Percentiles rank a stretch among this genome's conserved stretches.
Evolutionary conservation across 352 stramenopile genomes (phyloP).

Genomic region (Phytophthora pistaciae): DNA sequence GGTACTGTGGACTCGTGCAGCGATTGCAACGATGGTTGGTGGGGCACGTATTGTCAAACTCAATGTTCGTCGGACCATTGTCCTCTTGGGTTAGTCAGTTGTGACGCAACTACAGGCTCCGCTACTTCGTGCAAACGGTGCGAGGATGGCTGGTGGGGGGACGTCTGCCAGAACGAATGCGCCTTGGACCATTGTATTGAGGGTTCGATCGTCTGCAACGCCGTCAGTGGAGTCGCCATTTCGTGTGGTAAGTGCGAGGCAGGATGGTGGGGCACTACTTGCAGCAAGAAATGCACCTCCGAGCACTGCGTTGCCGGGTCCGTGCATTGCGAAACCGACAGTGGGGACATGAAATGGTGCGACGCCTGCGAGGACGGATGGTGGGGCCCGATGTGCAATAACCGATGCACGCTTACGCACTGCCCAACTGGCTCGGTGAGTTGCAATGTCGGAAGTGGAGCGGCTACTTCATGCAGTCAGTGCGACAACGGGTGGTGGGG

Average conservation of each 20-base stretch:
- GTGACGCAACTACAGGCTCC: background rate
- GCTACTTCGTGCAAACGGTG: background rate
- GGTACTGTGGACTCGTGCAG: background rate
- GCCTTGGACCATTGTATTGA: background rate
- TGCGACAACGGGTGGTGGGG: background rate
- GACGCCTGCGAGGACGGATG: background rate
- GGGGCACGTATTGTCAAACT: background rate
- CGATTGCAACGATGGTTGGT: background rate
- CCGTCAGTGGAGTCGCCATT: background rate
- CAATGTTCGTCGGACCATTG: background rate
- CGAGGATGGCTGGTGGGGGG: background rate
- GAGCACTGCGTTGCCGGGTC: no score
- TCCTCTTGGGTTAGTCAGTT: background rate
- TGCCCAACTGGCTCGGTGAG: background rate
- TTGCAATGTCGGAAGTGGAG: background rate
- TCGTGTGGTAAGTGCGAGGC: no score
- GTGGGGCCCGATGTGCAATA: background rate
- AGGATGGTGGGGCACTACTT: no score
- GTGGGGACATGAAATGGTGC: no score
- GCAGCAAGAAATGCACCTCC: no score
- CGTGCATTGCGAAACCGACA: no score
- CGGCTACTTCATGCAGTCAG: background rate
- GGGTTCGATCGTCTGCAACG: background rate
- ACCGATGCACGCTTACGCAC: background rate
- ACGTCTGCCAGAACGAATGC: background rate